A percentile compares a stretch with the other conserved stretches of the same genome.
Evolutionary conservation across 192 early-diverging fungal genomes (phyloP).

Genomic region (Coemansia sp.): DNA sequence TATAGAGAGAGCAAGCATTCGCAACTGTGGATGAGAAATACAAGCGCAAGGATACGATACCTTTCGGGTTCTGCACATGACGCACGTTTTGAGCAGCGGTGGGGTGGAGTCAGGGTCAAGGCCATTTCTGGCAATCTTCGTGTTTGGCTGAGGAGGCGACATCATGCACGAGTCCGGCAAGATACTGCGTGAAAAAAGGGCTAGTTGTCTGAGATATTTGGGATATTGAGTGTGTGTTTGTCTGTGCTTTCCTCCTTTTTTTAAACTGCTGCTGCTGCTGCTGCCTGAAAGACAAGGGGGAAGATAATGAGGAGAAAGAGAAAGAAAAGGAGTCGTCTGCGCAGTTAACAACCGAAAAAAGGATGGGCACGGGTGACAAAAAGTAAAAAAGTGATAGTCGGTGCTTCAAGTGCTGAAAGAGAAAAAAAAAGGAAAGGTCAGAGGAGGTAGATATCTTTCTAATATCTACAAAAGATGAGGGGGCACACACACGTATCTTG

Average conservation of each 20-base stretch:
- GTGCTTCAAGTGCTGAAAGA: background rate
- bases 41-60: constrained; percentile 9
- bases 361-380: too few relatives aligned
- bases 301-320: too few relatives aligned
- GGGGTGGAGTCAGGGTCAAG: constrained; percentile 14
- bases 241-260: background rate
- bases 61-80: constrained; percentile 50
- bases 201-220: background rate
- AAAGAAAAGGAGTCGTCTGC: background rate
- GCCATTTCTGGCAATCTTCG: constrained; percentile 17
- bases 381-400: too few relatives aligned
- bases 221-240: background rate
- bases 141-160: constrained; percentile 24
- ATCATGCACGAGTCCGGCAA: background rate
- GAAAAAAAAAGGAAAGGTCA: background rate
- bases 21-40: too few relatives aligned
- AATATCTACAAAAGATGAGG: too few relatives aligned
- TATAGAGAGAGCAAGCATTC: too few relatives aligned
- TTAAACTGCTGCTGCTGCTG: background rate
- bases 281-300: background rate
- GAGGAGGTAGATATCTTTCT: background rate
- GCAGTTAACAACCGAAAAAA: too few relatives aligned
- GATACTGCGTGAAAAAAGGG: background rate
- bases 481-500: background rate
- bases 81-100: constrained; percentile 53